These are phyloP conservation scores for Prunus kanzakura DNA, from an alignment of 306 rosid species.

Conservation along the genomic window DNA sequence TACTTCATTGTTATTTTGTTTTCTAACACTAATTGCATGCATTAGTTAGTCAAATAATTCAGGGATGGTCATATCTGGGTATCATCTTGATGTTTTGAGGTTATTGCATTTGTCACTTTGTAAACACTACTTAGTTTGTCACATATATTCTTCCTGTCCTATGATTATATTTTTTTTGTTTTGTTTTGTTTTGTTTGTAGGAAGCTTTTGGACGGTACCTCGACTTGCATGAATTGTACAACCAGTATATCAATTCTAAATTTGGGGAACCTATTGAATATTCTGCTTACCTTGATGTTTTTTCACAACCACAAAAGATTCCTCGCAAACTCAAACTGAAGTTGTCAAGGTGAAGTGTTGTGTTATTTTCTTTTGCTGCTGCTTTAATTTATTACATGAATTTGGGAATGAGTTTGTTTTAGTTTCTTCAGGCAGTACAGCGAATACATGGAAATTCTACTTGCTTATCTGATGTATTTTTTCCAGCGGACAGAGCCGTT, in stretches of 20 bases:
- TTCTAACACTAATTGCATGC: not conserved
- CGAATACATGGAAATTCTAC: conserved; percentile 70
- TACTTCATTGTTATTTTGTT: not conserved
- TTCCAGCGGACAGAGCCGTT: conserved; percentile 95
- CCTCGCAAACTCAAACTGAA: conserved; percentile 52
- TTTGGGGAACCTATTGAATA: conserved; percentile 95
- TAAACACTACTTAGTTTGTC: not conserved
- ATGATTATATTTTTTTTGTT: not conserved
- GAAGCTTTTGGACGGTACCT: conserved; percentile 88
- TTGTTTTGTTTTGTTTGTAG: conserved; percentile 34
- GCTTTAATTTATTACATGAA: not conserved
- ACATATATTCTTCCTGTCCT: not conserved
- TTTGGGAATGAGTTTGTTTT: conserved; percentile 7
- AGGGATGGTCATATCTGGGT: not conserved
- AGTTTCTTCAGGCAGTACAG: conserved; percentile 65
- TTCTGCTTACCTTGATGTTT: conserved; percentile 76
- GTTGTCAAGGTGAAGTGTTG: conserved; percentile 47
- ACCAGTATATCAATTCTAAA: conserved; percentile 79
- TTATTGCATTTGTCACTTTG: not conserved
- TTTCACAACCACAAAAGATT: conserved; percentile 70
- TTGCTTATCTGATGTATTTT: conserved; percentile 67
- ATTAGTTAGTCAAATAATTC: not conserved
- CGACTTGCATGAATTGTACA: conserved; percentile 79
- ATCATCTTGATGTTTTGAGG: not conserved
- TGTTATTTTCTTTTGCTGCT: not conserved